phyloP scores from a whole-genome alignment of 1,139 yeast genomes.

The Saccharomyces pastorianus region DNA sequence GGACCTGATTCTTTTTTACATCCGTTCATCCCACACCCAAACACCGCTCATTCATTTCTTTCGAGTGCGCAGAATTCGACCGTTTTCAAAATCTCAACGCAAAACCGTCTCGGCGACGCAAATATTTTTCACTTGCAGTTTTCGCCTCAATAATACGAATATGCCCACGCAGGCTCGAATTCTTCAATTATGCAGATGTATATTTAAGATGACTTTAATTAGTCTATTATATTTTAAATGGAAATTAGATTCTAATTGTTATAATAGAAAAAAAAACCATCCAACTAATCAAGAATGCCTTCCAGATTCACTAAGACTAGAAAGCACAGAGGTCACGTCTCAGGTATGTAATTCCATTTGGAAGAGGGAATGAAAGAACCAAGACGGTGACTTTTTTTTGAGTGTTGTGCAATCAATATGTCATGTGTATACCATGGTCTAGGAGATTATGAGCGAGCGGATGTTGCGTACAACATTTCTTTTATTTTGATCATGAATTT shows the following conservation, averaged over 20 bases:
- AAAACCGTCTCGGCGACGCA: background rate
- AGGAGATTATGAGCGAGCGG: background rate
- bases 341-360: slow-evolving; percentile 61
- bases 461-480: background rate
- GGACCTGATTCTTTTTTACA: too few relatives aligned
- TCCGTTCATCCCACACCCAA: background rate
- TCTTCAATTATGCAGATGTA: background rate
- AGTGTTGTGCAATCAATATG: background rate
- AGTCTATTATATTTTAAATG: too few relatives aligned
- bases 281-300: slow-evolving; percentile 56
- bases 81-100: background rate
- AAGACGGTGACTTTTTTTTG: slow-evolving; percentile 30
- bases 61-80: too few relatives aligned
- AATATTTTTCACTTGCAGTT: background rate
- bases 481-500: background rate
- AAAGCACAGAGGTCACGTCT: slow-evolving; percentile 99
- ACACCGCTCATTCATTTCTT: too few relatives aligned
- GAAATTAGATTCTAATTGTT: too few relatives aligned
- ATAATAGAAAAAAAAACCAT: background rate
- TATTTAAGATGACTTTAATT: background rate
- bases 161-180: background rate
- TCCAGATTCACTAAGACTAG: slow-evolving; percentile 99
- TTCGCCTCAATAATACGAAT: background rate
- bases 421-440: background rate
- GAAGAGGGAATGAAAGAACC: slow-evolving; percentile 36